Evolutionary conservation across 2,329 filamentous ascomycete species (phyloP).

Genomic region (Didymella sp.): DNA sequence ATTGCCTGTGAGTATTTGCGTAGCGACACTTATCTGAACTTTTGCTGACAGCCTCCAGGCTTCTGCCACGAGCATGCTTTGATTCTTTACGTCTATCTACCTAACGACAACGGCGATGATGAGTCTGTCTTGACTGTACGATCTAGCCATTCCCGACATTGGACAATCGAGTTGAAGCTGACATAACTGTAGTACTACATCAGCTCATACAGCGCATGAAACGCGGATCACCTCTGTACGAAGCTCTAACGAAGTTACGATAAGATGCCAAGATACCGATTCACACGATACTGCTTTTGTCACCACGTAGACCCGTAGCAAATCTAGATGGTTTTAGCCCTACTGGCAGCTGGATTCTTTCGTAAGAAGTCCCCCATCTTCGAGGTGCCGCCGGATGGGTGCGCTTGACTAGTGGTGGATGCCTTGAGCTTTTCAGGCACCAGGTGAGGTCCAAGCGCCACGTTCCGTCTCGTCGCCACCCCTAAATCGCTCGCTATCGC

Average conservation of each 20-base stretch:
- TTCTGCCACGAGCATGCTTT: slow-evolving; percentile 81
- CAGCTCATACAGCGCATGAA: slow-evolving; percentile 60
- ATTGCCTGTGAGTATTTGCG: slow-evolving; percentile 74
- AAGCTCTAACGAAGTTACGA: slow-evolving; percentile 15
- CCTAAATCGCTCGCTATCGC: neutral
- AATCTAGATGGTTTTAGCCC: neutral
- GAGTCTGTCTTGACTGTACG: slow-evolving; percentile 78
- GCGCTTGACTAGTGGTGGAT: neutral
- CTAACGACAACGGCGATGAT: slow-evolving; percentile 72
- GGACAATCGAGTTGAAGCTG: neutral
- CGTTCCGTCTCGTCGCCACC: neutral
- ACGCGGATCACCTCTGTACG: neutral
- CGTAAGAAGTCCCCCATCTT: neutral
- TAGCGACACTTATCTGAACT: neutral
- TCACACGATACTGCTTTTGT: neutral
- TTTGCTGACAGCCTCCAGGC: slow-evolving; percentile 48
- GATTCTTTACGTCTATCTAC: slow-evolving; percentile 82
- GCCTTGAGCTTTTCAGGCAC: slow-evolving; percentile 12
- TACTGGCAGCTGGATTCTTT: neutral
- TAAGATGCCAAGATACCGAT: slow-evolving; percentile 22
- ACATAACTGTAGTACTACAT: slow-evolving; percentile 61
- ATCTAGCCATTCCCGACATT: slow-evolving; percentile 3
- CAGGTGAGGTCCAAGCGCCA: slow-evolving; percentile 6
- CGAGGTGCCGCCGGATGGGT: neutral
- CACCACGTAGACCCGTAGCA: neutral